Percentiles rank a stretch among this genome's conserved stretches.
Conservation (phyloP, 352 stramenopile genomes). For the Globisporangium viniferum region DNA sequence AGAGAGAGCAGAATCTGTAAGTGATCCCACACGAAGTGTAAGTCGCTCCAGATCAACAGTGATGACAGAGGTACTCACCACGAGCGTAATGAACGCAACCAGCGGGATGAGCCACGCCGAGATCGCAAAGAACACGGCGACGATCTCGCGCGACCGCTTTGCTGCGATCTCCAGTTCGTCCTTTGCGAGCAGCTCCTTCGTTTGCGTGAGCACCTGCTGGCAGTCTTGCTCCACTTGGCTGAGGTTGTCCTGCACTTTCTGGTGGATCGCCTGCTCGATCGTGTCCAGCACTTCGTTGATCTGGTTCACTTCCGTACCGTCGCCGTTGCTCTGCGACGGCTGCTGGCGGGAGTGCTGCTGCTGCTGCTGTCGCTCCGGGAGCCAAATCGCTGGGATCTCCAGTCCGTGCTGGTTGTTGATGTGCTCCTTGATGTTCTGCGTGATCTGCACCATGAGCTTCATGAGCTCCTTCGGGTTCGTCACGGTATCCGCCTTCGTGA, state of each 20-base stretch:
- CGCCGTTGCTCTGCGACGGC: constrained; percentile 16
- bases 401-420: constrained; percentile 68
- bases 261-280: constrained; percentile 58
- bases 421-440: constrained; percentile 60
- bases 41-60: not conserved
- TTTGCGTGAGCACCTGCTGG: constrained; percentile 28
- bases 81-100: constrained; percentile 38
- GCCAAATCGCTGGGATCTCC: constrained; percentile 61
- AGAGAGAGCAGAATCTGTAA: not conserved
- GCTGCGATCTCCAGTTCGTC: constrained; percentile 41
- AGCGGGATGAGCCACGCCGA: constrained; percentile 42
- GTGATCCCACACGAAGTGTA: not conserved
- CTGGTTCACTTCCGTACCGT: constrained; percentile 38
- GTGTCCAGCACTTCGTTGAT: constrained; percentile 34
- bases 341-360: constrained; percentile 5
- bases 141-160: constrained; percentile 39
- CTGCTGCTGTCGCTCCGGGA: constrained; percentile 16
- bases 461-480: constrained; percentile 60
- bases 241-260: constrained; percentile 68
- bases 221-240: constrained; percentile 51
- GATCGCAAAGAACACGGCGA: constrained; percentile 39
- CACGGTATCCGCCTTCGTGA: constrained; percentile 66
- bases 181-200: constrained; percentile 28
- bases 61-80: constrained; percentile 22
- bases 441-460: constrained; percentile 70